Base-by-base conservation (phyloP, 2,329 filamentous ascomycete genomes). In the Blumeria graminis region DNA sequence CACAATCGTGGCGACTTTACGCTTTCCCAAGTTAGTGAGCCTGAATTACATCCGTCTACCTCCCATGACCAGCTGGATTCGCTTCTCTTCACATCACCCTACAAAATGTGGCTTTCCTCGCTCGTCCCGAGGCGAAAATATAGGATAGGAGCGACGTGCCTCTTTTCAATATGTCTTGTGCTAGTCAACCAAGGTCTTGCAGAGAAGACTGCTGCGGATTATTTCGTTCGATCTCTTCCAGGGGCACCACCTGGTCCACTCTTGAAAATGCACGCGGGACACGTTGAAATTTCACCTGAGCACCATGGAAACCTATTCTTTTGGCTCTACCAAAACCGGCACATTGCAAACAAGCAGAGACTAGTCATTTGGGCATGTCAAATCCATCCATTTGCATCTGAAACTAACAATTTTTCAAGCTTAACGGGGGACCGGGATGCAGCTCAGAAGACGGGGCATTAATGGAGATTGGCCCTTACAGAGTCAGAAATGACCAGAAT, bases 261-360 rank as follows among this genome's bases (percentile, higher is more conserved):
- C 59, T 60, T 94, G 65, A 95, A 94, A 74, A 96, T 96, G 90
- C 92, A 96, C 75, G 90, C 92, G 72, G 92, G 92, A 87, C 92
- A 98, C 71, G 83, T 98, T 68, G 89, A 96, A 70, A 76, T 98
- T 64, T 84, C 81, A 36, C 78, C 84, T 18, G 81, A 87, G 62
- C 78, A 84, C 68, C 87, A 96, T 67, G 90, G 87, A 63, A 94
- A 96, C 69, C 71, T 98, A 16, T 98, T 96, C 74, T 98, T 98
- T 74, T 98, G 92, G 92, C 86, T 95, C 66, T 95, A 86, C 67
- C 81, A 94, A 67, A 96, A 96, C 67, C 78, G 86, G 62, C 92
- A 98, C 68, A 94, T 98, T 62, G 90, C 88, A 57, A 86, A 96
- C 67, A 80, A 77, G 63, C 86, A 92, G 68, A 80, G 92, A 57